Conservation (phyloP, 2,329 filamentous ascomycete genomes). For the Beauveria sp. region DNA sequence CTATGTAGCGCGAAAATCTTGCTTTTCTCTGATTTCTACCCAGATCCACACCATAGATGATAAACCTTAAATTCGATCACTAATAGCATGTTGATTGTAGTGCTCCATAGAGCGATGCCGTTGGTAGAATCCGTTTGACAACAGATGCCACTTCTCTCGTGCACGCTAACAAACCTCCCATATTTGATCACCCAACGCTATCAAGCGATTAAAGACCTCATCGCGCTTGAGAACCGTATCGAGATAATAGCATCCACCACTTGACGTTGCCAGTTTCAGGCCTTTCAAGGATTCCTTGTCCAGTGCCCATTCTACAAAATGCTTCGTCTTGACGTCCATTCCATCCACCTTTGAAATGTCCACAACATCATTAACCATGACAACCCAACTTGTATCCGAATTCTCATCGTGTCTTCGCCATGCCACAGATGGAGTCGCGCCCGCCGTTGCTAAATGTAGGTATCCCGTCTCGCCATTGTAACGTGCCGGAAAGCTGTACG, state of each 20-base stretch:
- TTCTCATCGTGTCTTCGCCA: neutral
- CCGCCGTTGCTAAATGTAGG: neutral
- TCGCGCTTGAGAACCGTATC: neutral
- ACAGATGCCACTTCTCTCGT: neutral
- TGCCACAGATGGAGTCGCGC: neutral
- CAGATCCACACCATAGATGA: too few relatives aligned
- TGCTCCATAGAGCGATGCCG: too few relatives aligned
- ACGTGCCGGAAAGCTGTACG: conserved; percentile 65
- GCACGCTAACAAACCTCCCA: neutral
- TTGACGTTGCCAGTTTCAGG: neutral
- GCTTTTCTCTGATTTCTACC: too few relatives aligned
- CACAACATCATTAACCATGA: neutral
- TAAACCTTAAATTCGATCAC: too few relatives aligned
- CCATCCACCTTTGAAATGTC: neutral
- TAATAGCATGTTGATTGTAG: too few relatives aligned
- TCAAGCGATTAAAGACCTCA: conserved; percentile 1
- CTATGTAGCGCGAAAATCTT: too few relatives aligned
- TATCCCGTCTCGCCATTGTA: conserved; percentile 61
- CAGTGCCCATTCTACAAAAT: neutral
- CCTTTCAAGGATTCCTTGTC: neutral
- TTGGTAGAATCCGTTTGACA: too few relatives aligned
- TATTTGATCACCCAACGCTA: neutral
- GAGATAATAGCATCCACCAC: neutral
- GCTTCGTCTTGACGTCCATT: neutral
- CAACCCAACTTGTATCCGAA: neutral